These are phyloP conservation scores for Yarrowia divulgata DNA, from an alignment of 805 yeast genomes.

Conservation along the genomic window DNA sequence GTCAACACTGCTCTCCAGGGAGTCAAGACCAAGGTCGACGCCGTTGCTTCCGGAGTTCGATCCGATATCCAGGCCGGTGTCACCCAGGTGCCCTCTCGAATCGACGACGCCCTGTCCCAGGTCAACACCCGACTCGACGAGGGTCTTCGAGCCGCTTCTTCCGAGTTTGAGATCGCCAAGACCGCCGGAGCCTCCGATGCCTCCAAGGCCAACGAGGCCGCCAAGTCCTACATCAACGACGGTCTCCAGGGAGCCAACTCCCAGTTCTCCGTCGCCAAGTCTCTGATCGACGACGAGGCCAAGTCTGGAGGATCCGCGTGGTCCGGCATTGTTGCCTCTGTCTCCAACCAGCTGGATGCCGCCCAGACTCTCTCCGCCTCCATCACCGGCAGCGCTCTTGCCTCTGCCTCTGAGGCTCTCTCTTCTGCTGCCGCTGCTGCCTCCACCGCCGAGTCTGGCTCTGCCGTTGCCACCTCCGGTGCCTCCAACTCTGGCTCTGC, in stretches of 20 bases:
- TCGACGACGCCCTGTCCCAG: constrained; percentile 32
- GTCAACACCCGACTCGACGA: constrained; percentile 27
- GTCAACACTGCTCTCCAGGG: constrained; percentile 23
- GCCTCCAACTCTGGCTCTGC: constrained; percentile 18
- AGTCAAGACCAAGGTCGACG: constrained; percentile 19
- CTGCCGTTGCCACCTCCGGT: constrained; percentile 24
- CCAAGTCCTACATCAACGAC: constrained; percentile 33
- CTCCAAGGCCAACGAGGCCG: constrained; percentile 24
- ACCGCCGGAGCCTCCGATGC: constrained; percentile 36
- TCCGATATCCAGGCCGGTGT: constrained; percentile 35
- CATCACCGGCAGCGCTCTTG: constrained; percentile 14
- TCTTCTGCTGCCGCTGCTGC: constrained; percentile 20
- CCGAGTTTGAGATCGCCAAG: constrained; percentile 34
- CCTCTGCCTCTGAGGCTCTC: constrained; percentile 20
- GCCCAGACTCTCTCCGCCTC: constrained; percentile 23
- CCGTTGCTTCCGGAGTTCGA: constrained; percentile 26
- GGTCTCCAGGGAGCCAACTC: constrained; percentile 30
- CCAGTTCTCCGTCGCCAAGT: constrained; percentile 31
- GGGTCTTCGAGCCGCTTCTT: constrained; percentile 27
- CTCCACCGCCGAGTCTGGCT: constrained; percentile 29
- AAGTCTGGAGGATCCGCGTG: constrained; percentile 29
- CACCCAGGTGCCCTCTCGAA: constrained; percentile 35
- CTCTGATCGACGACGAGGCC: constrained; percentile 39
- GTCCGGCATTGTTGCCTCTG: constrained; percentile 24
- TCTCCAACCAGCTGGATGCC: constrained; percentile 28